phyloP scores from a whole-genome alignment of 169 alveolate genomes.

The Prorocentrum cordatum region DNA sequence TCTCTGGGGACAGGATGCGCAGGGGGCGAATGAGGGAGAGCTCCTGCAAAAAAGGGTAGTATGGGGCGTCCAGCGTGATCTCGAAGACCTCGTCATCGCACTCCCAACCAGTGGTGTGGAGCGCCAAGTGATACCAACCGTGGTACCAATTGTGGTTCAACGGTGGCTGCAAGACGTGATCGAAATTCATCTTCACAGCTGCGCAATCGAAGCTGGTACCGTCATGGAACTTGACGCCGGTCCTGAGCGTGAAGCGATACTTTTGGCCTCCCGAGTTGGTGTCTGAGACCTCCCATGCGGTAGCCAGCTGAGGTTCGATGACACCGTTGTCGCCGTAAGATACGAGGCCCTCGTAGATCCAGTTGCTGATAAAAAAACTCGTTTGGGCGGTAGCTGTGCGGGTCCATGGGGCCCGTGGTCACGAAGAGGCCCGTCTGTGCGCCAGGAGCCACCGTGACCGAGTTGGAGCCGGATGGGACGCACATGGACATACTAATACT shows the following conservation, averaged over 20 bases:
- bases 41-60: slow-evolving; percentile 36
- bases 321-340: not conserved
- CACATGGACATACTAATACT: too few species aligned
- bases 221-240: slow-evolving; percentile 2
- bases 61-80: not conserved
- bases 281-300: not conserved
- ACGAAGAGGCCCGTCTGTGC: slow-evolving; percentile 17
- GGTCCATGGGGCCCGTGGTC: not conserved
- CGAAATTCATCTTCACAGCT: slow-evolving; percentile 22
- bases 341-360: slow-evolving; percentile 40
- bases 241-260: not conserved
- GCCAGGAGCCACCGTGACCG: slow-evolving; percentile 20
- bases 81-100: not conserved
- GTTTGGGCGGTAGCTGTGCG: slow-evolving; percentile 28
- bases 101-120: not conserved
- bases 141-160: not conserved
- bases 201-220: not conserved
- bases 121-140: slow-evolving; percentile 20
- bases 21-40: slow-evolving; percentile 10
- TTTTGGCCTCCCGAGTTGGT: not conserved
- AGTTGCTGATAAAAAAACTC: slow-evolving; percentile 18
- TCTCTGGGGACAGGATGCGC: slow-evolving; percentile 5
- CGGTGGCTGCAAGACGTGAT: slow-evolving; percentile 5
- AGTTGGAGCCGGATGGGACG: too few species aligned
- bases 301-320: not conserved